Evolutionary conservation across 148 eudicot species (phyloP), one percentile per base, ranked within the genome.

Genomic region (Fallopia convolvulus): DNA sequence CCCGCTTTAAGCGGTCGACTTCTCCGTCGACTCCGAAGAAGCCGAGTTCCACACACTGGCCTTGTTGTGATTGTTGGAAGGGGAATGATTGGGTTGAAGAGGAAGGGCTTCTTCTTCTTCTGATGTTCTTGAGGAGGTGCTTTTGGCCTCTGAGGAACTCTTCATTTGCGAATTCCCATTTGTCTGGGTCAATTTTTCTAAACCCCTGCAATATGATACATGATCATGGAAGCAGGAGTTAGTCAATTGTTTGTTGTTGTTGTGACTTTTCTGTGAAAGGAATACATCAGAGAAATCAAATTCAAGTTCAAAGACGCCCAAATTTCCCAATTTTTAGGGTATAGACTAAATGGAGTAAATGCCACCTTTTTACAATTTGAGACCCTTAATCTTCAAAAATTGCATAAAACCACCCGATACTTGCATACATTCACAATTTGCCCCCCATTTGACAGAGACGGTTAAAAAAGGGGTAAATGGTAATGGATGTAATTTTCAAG

Each of bases 151-250:
- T 86, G 3, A 88, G 72, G 77, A 94, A 94, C 72, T 84, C 91
- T 75, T 94, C 99, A 61, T 89, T 92, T 2, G 97, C 97, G 74
- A 94, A 94, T 78, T 92, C 99, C 99, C 99, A 94, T 76, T 79
- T 91, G 15, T 89, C 97, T 17, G 94, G 87, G 85, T 94, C 99
- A 70, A 94, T 87, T 86, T 94, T 94, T 81, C 91, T 87, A 66
- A 94, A 94, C 5, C 99, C 99, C 99, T 94, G 90, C 88, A 85
- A 50, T 56, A 3, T 53, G 41, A 47, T 21, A 0, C 30, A 48
- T 49, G 33, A 26, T 42, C 75, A 47, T 47, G 50, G 23, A 30
- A 72, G 44, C 75, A 68, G 72, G 39, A 68, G 72, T 41, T 72
- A 42, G 17, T 72, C 50, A 72, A 42, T 71, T 39, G 46, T 5